A percentile compares a stretch with the other conserved stretches of the same genome.
These are phyloP conservation scores for Diaporthe ilicicola DNA, from an alignment of 2,329 filamentous ascomycete species.

Conservation along the genomic window DNA sequence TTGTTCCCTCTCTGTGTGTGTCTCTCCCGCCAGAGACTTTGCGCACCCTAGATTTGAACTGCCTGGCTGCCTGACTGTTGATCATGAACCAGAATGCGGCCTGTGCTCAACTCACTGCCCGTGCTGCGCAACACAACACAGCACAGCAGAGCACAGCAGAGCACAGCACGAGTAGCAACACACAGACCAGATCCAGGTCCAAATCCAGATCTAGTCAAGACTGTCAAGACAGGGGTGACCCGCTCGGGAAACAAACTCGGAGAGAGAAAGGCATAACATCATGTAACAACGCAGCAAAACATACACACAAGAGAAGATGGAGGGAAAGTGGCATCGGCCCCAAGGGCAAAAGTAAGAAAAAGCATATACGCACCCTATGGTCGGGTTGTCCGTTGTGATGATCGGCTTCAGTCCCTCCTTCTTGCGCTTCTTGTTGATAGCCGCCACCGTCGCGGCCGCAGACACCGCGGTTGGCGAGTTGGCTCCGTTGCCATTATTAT, in stretches of 20 bases:
- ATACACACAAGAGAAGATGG: not conserved
- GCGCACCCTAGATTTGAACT: not conserved
- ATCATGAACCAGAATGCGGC: conserved; percentile 18
- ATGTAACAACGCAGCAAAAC: not conserved
- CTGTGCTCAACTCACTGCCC: not conserved
- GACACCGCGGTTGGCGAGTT: conserved; percentile 34
- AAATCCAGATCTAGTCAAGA: not conserved
- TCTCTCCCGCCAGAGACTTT: not conserved
- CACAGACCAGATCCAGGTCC: conserved; percentile 16
- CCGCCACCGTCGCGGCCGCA: conserved; percentile 23
- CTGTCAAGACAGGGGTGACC: conserved; percentile 13
- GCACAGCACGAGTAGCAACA: not conserved
- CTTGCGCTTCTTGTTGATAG: conserved; percentile 73
- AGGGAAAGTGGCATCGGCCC: not conserved
- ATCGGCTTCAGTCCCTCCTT: conserved; percentile 80
- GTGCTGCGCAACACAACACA: conserved; percentile 12
- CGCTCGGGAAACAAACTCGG: not conserved
- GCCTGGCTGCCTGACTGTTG: not conserved
- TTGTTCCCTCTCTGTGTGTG: too few relatives aligned
- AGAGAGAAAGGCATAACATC: not conserved
- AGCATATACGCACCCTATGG: conserved; percentile 46
- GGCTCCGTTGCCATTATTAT: not conserved
- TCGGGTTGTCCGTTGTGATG: conserved; percentile 69
- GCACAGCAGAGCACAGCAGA: not conserved
- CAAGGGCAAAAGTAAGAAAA: conserved; percentile 17